phyloP scores from a whole-genome alignment of 805 yeast species.

The Candida nanaspora region DNA sequence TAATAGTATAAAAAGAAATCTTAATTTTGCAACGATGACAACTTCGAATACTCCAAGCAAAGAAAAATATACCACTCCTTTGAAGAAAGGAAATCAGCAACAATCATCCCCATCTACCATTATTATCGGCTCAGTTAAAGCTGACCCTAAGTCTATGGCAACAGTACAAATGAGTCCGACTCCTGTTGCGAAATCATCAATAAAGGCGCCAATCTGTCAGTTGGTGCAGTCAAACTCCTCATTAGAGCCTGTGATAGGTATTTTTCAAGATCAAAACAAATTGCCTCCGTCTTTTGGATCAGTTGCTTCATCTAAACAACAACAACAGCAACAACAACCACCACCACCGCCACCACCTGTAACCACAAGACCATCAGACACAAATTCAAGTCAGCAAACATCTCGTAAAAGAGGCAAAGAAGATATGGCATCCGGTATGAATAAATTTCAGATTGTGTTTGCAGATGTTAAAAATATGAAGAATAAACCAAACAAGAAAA shows the following conservation, averaged over 20 bases:
- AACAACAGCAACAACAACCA: too few species aligned
- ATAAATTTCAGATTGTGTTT: slow-evolving; percentile 39
- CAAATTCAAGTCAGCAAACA: not conserved
- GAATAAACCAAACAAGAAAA: slow-evolving; percentile 7
- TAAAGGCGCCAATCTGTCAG: slow-evolving; percentile 19
- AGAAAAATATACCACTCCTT: slow-evolving; percentile 15
- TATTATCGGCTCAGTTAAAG: slow-evolving; percentile 19
- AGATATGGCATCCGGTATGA: slow-evolving; percentile 25
- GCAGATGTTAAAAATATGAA: slow-evolving; percentile 30
- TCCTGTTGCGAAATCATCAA: slow-evolving; percentile 22
- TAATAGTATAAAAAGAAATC: slow-evolving; percentile 10
- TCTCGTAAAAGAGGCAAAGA: not conserved
- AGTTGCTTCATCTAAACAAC: not conserved
- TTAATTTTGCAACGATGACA: slow-evolving; percentile 7
- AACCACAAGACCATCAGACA: too few species aligned
- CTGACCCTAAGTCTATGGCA: not conserved
- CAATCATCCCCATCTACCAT: slow-evolving; percentile 30
- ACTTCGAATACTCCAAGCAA: slow-evolving; percentile 10
- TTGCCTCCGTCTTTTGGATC: not conserved
- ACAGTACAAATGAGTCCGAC: slow-evolving; percentile 23
- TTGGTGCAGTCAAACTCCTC: slow-evolving; percentile 19
- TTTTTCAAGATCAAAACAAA: slow-evolving; percentile 15
- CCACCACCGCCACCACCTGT: too few species aligned
- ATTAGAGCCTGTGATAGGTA: slow-evolving; percentile 26
- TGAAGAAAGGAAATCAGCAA: slow-evolving; percentile 8